Conservation (phyloP, 306 rosid genomes). For the Phaseolus lunatus region DNA sequence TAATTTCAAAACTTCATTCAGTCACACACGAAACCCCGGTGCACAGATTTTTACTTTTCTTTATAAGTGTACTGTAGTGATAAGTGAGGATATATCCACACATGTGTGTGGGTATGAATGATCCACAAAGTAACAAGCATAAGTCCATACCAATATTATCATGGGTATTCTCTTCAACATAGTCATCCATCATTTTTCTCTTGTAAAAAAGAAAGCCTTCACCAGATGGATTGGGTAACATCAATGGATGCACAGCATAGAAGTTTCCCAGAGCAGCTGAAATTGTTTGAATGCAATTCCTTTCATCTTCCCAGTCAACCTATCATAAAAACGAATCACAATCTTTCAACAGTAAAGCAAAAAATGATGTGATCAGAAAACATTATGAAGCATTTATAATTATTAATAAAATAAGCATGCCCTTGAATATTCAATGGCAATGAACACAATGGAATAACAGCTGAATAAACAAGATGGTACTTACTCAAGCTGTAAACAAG, state of each 20-base stretch:
- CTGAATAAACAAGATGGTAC: background rate
- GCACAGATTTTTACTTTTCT: background rate
- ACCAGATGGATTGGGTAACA: slow-evolving; percentile 90
- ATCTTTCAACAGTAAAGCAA: slow-evolving; percentile 20
- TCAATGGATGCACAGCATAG: slow-evolving; percentile 92
- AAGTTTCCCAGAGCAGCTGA: slow-evolving; percentile 89
- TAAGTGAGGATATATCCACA: slow-evolving; percentile 7
- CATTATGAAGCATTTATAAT: slow-evolving; percentile 26
- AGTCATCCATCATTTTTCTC: slow-evolving; percentile 52
- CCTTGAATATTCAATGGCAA: slow-evolving; percentile 17
- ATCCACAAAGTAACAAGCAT: slow-evolving; percentile 36
- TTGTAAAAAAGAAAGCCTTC: slow-evolving; percentile 71
- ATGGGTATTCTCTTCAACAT: slow-evolving; percentile 46
- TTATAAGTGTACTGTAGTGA: background rate
- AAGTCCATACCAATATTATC: slow-evolving; percentile 56
- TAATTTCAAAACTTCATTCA: slow-evolving; percentile 16
- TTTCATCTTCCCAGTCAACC: slow-evolving; percentile 95
- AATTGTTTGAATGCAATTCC: slow-evolving; percentile 71
- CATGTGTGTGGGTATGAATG: background rate
- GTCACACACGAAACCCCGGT: background rate
- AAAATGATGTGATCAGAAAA: slow-evolving; percentile 24
- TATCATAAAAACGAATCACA: slow-evolving; percentile 41
- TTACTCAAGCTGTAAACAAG: slow-evolving; percentile 32
- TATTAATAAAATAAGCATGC: slow-evolving; percentile 19
- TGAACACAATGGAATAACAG: slow-evolving; percentile 34